Evolutionary conservation across 257 asterid genomes (phyloP), one percentile per base, ranked within the genome.

Genomic region (Linaria vulgaris): DNA sequence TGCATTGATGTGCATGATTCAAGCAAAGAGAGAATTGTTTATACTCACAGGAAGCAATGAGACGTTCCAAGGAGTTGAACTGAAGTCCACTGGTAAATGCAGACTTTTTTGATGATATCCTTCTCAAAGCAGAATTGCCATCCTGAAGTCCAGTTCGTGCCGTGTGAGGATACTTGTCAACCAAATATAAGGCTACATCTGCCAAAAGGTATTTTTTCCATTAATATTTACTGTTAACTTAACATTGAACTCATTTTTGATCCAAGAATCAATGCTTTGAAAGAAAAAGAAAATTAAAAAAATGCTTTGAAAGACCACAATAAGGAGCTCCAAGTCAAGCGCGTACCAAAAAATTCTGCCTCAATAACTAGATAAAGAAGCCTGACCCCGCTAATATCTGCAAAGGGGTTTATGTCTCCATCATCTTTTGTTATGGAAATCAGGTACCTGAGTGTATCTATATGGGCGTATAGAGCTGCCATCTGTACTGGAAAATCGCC

Each of bases 161-260:
- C 30, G 55, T 25, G 3, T 43, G 34, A 3, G 72, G 70, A 38
- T 61, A 55, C 24, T 55, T 61, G 9, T 54, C 30, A 27, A 49
- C 66, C 73, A 67, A 61, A n/a, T 55, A 41, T 16, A 39, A 6
- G 11, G 68, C 76, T 7, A 71, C 9, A 49, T 73, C 78, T 73
- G 61, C 52, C 67, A 46, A 19, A 6, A n/a, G n/a, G n/a, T n/a
- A n/a, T n/a, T n/a, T n/a, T n/a, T n/a, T n/a, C n/a, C n/a, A n/a
- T n/a, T n/a, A n/a, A n/a, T n/a, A n/a, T n/a, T n/a, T n/a, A n/a
- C n/a, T n/a, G n/a, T n/a, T n/a, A n/a, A n/a, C n/a, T n/a, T n/a
- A n/a, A n/a, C n/a, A n/a, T n/a, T n/a, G n/a, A n/a, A n/a, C n/a
- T n/a, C n/a, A n/a, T n/a, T n/a, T 53, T 17, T 50, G 12, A 15